Conservation (phyloP, 768 basidiomycete genomes). For the Suillus americanus region DNA sequence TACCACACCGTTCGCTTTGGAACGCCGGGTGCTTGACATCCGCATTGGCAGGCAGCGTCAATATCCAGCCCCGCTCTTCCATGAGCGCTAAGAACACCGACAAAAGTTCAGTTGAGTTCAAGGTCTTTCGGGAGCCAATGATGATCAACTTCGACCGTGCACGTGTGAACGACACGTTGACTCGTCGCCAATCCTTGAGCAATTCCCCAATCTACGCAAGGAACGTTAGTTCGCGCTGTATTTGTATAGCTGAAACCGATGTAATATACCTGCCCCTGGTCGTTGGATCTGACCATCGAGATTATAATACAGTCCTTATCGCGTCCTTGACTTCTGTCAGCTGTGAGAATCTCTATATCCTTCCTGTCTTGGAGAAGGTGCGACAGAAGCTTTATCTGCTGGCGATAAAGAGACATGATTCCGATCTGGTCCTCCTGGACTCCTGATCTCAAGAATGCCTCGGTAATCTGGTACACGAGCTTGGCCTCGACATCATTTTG, state of each 20-base stretch:
- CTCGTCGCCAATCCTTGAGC: conserved; percentile 91
- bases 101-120: conserved; percentile 61
- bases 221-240: neutral
- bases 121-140: conserved; percentile 82
- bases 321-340: conserved; percentile 90
- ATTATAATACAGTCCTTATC: conserved; percentile 96
- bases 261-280: conserved; percentile 63
- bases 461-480: conserved; percentile 64
- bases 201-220: conserved; percentile 79
- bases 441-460: conserved; percentile 65
- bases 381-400: conserved; percentile 89
- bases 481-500: conserved; percentile 85
- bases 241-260: neutral
- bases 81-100: conserved; percentile 77
- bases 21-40: conserved; percentile 48
- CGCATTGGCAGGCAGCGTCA: conserved; percentile 54
- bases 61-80: conserved; percentile 70
- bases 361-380: conserved; percentile 55
- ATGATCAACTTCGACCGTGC: conserved; percentile 89
- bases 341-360: conserved; percentile 83
- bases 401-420: conserved; percentile 89
- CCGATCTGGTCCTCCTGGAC: conserved; percentile 73
- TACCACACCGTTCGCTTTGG: conserved; percentile 21
- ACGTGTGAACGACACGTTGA: conserved; percentile 96
- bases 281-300: conserved; percentile 90